Percentiles rank a stretch among this genome's conserved stretches.
These are phyloP conservation scores for Colletotrichum trifolii DNA, from an alignment of 2,329 filamentous ascomycete species.

Conservation along the genomic window DNA sequence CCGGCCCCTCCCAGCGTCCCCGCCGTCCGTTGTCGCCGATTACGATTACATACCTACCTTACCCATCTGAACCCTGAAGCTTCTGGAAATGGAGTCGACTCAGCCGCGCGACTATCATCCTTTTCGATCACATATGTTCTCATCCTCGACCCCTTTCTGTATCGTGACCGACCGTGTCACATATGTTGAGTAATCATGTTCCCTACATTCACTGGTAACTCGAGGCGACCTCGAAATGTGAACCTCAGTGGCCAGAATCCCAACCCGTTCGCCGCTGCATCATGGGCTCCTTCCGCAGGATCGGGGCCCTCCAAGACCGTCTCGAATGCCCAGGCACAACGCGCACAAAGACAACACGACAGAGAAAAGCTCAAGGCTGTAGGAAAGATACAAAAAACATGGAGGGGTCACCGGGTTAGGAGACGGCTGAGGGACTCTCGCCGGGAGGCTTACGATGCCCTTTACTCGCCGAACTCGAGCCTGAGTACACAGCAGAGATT, in stretches of 20 bases:
- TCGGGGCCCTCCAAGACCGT: conserved; percentile 80
- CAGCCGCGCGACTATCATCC: conserved; percentile 1
- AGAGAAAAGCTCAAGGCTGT: conserved; percentile 80
- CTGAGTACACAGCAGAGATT: conserved; percentile 50
- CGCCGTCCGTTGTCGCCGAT: not conserved
- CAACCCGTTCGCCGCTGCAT: conserved; percentile 80
- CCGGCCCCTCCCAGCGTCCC: conserved; percentile 6
- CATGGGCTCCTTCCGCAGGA: conserved; percentile 66
- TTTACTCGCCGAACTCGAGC: conserved; percentile 56
- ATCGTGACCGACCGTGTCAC: conserved; percentile 1
- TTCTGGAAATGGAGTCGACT: conserved; percentile 34
- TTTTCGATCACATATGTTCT: conserved; percentile 19
- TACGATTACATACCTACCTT: conserved; percentile 27
- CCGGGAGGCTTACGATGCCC: conserved; percentile 71
- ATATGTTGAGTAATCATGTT: conserved; percentile 72
- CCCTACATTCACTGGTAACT: conserved; percentile 88
- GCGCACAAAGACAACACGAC: conserved; percentile 82
- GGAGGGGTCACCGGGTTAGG: conserved; percentile 80
- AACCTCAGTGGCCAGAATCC: conserved; percentile 88
- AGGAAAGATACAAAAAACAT: conserved; percentile 79
- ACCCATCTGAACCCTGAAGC: conserved; percentile 36
- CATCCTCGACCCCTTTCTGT: not conserved
- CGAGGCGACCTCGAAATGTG: conserved; percentile 87
- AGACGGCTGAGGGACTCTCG: conserved; percentile 65
- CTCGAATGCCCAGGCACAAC: conserved; percentile 87